Base-by-base conservation (phyloP, 768 basidiomycete species). In the Leucogyrophana mollusca region DNA sequence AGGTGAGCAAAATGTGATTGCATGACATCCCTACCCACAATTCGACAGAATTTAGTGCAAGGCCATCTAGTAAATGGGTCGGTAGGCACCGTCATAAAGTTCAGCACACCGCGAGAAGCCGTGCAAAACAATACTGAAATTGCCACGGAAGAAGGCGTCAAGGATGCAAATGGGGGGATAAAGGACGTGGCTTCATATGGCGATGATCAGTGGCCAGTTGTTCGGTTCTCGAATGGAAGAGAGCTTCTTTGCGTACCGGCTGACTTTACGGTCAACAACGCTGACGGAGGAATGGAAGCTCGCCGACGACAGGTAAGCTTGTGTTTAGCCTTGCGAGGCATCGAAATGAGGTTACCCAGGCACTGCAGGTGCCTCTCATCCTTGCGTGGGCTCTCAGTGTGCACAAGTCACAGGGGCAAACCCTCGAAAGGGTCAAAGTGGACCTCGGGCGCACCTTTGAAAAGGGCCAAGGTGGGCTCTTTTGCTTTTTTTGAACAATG, bases 341-440 rank as follows among this genome's bases (percentile, higher is more conserved):
- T n/a, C n/a, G 16, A 46, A 25, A 8, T 27, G 25, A 20, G 16
- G 23, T 23, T 21, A 22, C 22, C 21, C 17, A 17, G 6, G 13
- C 39, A 22, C 34, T 52, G 23, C 30, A 80, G 77, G 53, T 83
- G 8, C 79, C 80, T 2, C 54, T 86, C 4, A 83, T 84, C 41
- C 68, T 92, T n/a, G 83, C 92, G 0, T 94, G 90, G 87, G 90
- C 91, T 0, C 72, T 94, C 60, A 86, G 84, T 39, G 83, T 94
- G 27, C 90, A 94, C 67, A 94, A 94, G 60, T 86, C 85, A 4
- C 93, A 95, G 32, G 93, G 93, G 0, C 92, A 94, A 63, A 94
- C 93, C 0, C 67, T 95, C 35, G 80, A 90, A 41, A 74, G 90
- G 40, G 90, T 94, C 46, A 87, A 83, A 49, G 87, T 94, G 3